A percentile compares a stretch with the other conserved stretches of the same genome.
phyloP scores from a whole-genome alignment of 2,329 filamentous ascomycete genomes.

The Hyphodiscus sp. region DNA sequence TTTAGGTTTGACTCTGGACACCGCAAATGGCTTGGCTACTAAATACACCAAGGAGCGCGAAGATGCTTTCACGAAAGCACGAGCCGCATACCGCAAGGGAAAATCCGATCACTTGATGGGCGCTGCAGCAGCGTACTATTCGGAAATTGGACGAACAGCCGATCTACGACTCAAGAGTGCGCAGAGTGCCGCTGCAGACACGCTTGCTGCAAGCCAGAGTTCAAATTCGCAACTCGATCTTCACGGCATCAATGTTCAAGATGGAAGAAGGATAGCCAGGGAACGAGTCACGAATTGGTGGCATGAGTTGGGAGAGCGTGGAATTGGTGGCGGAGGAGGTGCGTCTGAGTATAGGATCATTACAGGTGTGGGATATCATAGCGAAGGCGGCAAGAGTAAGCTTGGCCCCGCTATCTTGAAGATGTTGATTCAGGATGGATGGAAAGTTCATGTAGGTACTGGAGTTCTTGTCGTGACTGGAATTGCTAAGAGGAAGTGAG shows the following conservation, averaged over 20 bases:
- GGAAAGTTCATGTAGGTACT: slow-evolving; percentile 68
- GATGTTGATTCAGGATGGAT: slow-evolving; percentile 70
- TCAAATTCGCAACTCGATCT: slow-evolving; percentile 59
- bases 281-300: slow-evolving; percentile 69
- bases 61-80: slow-evolving; percentile 49
- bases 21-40: slow-evolving; percentile 6
- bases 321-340: slow-evolving; percentile 23
- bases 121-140: slow-evolving; percentile 71
- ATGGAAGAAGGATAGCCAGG: slow-evolving; percentile 72
- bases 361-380: slow-evolving; percentile 76
- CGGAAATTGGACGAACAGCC: slow-evolving; percentile 61
- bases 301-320: slow-evolving; percentile 58
- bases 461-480: slow-evolving; percentile 69
- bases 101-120: slow-evolving; percentile 68
- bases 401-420: slow-evolving; percentile 75
- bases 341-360: slow-evolving; percentile 62
- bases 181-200: slow-evolving; percentile 62
- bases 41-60: slow-evolving; percentile 17
- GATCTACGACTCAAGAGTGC: slow-evolving; percentile 50
- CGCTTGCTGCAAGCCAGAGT: slow-evolving; percentile 63
- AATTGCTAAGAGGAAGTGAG: slow-evolving; percentile 25
- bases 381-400: slow-evolving; percentile 65
- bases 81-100: slow-evolving; percentile 50
- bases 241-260: slow-evolving; percentile 74
- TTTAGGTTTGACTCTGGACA: slow-evolving; percentile 5